Conservation (phyloP, 306 rosid species). For the Medicago ruthenica region DNA sequence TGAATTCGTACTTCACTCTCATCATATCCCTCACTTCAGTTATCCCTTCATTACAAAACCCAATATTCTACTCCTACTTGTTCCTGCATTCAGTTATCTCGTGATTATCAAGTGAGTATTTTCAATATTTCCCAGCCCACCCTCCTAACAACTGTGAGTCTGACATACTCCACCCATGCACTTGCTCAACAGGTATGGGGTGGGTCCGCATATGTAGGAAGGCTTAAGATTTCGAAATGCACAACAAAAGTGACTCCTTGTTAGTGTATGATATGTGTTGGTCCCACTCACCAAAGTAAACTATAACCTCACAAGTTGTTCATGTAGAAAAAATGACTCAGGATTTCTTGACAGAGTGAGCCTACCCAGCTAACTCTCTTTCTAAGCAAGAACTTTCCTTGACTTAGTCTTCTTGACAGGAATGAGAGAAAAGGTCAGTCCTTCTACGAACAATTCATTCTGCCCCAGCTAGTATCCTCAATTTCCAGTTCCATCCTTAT, state of each 20-base stretch:
- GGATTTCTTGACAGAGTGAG: neutral
- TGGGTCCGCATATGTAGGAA: neutral
- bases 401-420: slow-evolving; percentile 7
- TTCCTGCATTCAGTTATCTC: too few relatives aligned
- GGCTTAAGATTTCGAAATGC: neutral
- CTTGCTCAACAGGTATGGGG: neutral
- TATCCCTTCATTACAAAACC: too few relatives aligned
- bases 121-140: too few relatives aligned
- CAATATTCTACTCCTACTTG: too few relatives aligned
- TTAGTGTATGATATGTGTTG: neutral
- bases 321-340: neutral
- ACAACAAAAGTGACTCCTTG: neutral
- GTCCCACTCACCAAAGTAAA: neutral
- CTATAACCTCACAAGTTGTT: neutral
- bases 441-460: neutral
- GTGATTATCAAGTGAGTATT: too few relatives aligned
- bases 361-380: slow-evolving; percentile 6
- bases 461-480: neutral
- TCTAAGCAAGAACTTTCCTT: neutral
- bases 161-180: neutral
- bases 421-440: neutral
- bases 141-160: neutral
- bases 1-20: too few relatives aligned
- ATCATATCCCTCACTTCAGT: too few relatives aligned
- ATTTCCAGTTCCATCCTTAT: neutral